A percentile compares a stretch with the other conserved stretches of the same genome.
Evolutionary conservation across 768 basidiomycete species (phyloP).

Genomic region (Suillus tomentosus): DNA sequence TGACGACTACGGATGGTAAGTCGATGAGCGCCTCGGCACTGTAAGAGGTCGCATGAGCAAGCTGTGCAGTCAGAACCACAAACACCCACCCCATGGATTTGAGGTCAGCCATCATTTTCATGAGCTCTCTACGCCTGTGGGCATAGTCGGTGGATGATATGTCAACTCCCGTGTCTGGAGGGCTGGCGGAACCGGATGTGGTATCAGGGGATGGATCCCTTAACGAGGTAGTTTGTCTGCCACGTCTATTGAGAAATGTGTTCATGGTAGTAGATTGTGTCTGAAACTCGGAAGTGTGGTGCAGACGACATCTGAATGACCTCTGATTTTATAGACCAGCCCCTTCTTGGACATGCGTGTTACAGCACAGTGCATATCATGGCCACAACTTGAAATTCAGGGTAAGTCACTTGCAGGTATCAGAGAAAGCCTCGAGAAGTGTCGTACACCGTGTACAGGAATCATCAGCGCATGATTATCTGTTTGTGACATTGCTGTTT

Average conservation of each 20-base stretch:
- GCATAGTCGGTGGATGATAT: constrained; percentile 43
- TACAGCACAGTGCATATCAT: background rate
- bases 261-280: background rate
- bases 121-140: constrained; percentile 38
- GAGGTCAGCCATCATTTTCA: constrained; percentile 40
- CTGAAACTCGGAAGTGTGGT: background rate
- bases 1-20: constrained; percentile 51
- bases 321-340: background rate
- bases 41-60: constrained; percentile 7
- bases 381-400: background rate
- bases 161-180: constrained; percentile 3
- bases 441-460: background rate
- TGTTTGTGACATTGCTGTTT: too few relatives aligned
- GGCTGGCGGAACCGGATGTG: background rate
- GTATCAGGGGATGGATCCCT: background rate
- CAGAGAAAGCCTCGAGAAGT: background rate
- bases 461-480: background rate
- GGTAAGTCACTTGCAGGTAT: background rate
- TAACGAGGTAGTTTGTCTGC: background rate
- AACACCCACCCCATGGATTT: constrained; percentile 35
- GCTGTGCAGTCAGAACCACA: background rate
- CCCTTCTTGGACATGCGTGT: background rate
- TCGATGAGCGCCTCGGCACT: constrained; percentile 49
- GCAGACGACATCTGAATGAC: background rate
- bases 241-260: background rate